Percentiles rank a stretch among this genome's conserved stretches.
phyloP scores from a whole-genome alignment of 371 early-diverging fungal genomes.

The Lichtheimia corymbifera region DNA sequence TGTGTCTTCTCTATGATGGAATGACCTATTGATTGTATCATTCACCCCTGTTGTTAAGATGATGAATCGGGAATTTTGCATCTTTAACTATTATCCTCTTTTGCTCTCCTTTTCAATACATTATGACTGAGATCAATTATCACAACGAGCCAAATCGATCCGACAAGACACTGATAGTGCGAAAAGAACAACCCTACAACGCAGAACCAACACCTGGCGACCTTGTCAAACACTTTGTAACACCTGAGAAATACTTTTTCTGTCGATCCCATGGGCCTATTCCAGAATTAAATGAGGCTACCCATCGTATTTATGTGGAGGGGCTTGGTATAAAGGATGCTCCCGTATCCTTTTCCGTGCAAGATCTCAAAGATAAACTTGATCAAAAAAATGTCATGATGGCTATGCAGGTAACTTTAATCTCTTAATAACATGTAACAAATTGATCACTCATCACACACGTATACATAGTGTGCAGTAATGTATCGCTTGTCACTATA shows the following conservation, averaged over 20 bases:
- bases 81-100: neutral
- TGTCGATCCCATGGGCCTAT: slow-evolving; percentile 86
- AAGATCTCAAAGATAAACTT: slow-evolving; percentile 46
- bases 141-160: slow-evolving; percentile 1
- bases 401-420: slow-evolving; percentile 45
- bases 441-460: neutral
- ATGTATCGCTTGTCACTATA: neutral
- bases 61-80: no score
- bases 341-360: slow-evolving; percentile 29
- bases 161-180: slow-evolving; percentile 32
- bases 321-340: slow-evolving; percentile 5
- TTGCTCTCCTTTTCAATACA: neutral
- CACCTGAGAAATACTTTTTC: slow-evolving; percentile 54
- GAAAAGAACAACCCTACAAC: slow-evolving; percentile 54
- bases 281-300: slow-evolving; percentile 37
- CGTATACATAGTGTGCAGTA: slow-evolving; percentile 27
- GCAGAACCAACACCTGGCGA: slow-evolving; percentile 54
- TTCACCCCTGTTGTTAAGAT: no score
- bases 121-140: neutral
- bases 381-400: slow-evolving; percentile 35
- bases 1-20: no score
- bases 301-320: slow-evolving; percentile 4
- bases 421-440: neutral
- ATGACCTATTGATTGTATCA: no score
- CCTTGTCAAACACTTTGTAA: slow-evolving; percentile 54